A percentile compares a stretch with the other conserved stretches of the same genome.
phyloP scores from a whole-genome alignment of 2,329 filamentous ascomycete genomes.

The Beauveria pseudobassiana region DNA sequence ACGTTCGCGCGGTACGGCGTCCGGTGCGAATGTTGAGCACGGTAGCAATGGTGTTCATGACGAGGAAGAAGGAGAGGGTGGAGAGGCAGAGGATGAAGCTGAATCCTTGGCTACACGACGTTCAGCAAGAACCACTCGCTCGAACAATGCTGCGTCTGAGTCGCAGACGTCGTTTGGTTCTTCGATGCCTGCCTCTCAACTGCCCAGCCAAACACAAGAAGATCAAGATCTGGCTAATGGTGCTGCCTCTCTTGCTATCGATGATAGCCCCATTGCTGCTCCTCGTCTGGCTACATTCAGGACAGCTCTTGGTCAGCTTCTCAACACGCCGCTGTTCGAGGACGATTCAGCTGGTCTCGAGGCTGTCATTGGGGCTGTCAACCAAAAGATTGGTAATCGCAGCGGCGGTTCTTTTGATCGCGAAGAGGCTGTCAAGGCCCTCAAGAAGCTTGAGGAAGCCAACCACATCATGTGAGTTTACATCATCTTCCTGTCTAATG shows the following conservation, averaged over 20 bases:
- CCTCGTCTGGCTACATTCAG: conserved; percentile 69
- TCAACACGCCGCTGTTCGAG: conserved; percentile 75
- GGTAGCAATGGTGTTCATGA: conserved; percentile 26
- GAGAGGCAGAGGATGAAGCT: conserved; percentile 43
- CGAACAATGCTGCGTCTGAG: conserved; percentile 31
- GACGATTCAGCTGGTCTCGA: conserved; percentile 76
- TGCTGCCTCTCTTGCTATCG: conserved; percentile 35
- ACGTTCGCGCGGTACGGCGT: conserved; percentile 19
- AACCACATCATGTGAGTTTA: conserved; percentile 86
- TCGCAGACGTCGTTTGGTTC: conserved; percentile 64
- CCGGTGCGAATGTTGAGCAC: conserved; percentile 20
- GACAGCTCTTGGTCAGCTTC: conserved; percentile 71
- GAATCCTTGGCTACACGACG: conserved; percentile 31
- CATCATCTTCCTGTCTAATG: not conserved
- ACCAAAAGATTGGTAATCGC: conserved; percentile 52
- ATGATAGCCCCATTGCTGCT: conserved; percentile 44
- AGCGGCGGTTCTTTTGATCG: conserved; percentile 56
- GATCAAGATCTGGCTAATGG: conserved; percentile 35
- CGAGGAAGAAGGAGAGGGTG: conserved; percentile 46
- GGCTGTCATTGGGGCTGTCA: conserved; percentile 71
- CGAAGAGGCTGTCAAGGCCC: conserved; percentile 66
- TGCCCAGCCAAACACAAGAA: conserved; percentile 38
- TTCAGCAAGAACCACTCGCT: conserved; percentile 29
- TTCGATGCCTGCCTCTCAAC: conserved; percentile 69
- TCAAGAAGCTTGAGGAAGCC: conserved; percentile 70